Conservation (phyloP, 2,329 filamentous ascomycete genomes). For the Cylindrodendrum hubeiense region DNA sequence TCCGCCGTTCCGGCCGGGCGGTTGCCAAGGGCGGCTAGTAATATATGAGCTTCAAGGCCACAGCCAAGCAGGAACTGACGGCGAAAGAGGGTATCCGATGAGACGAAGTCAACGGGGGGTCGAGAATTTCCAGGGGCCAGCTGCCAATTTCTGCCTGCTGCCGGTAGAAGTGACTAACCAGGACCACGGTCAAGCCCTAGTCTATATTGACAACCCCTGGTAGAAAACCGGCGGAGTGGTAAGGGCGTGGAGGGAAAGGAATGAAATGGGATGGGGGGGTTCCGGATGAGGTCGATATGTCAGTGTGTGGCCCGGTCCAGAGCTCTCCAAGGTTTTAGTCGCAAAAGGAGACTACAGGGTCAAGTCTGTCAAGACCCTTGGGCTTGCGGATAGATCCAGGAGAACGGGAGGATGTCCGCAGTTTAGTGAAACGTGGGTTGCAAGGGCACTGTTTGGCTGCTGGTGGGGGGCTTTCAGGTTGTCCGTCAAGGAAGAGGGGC, state of each 20-base stretch:
- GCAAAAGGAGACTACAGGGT: slow-evolving; percentile 18
- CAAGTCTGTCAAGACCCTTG: slow-evolving; percentile 23
- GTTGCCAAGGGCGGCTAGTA: slow-evolving; percentile 20
- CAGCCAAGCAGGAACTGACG: slow-evolving; percentile 7
- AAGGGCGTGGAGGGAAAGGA: slow-evolving; percentile 24
- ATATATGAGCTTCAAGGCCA: slow-evolving; percentile 26
- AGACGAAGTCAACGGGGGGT: slow-evolving; percentile 13
- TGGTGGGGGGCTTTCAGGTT: slow-evolving; percentile 35
- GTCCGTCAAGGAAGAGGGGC: slow-evolving; percentile 38
- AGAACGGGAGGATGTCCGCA: slow-evolving; percentile 32
- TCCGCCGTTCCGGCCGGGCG: slow-evolving; percentile 11
- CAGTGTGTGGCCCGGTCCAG: slow-evolving; percentile 17
- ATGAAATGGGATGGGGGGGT: slow-evolving; percentile 7
- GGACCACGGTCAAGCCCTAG: slow-evolving; percentile 26
- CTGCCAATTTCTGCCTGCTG: slow-evolving; percentile 32
- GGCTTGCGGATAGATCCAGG: slow-evolving; percentile 32
- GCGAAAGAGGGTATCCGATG: slow-evolving; percentile 17
- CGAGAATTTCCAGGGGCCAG: slow-evolving; percentile 28
- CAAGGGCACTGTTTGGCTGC: slow-evolving; percentile 33
- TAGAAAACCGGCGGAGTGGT: slow-evolving; percentile 33
- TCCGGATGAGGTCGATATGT: slow-evolving; percentile 16
- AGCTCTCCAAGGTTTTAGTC: slow-evolving; percentile 16
- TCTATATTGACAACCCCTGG: slow-evolving; percentile 29
- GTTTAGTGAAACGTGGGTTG: slow-evolving; percentile 37
- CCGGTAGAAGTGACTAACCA: slow-evolving; percentile 28